These are phyloP conservation scores for Flaveria floridana DNA, from an alignment of 140 eudicot species.

Conservation along the genomic window DNA sequence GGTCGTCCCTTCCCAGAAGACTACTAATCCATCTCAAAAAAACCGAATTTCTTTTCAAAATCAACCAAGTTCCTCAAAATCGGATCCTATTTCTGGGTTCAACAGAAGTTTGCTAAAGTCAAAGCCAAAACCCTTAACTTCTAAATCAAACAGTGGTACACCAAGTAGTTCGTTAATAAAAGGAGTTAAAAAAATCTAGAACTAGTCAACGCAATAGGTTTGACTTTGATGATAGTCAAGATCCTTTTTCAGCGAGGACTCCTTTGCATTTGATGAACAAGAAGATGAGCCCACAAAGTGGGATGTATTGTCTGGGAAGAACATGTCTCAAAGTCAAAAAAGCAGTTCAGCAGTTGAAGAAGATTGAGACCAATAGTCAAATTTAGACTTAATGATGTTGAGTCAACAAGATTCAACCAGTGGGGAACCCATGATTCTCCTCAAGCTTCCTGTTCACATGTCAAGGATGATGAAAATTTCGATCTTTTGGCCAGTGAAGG, in stretches of 20 bases:
- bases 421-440: conserved; percentile 41
- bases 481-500: conserved; percentile 83
- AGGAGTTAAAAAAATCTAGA: conserved; percentile 36
- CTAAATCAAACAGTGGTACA: conserved; percentile 44
- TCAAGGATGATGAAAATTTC: conserved; percentile 49
- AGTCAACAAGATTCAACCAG: conserved; percentile 57
- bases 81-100: conserved; percentile 25
- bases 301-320: conserved; percentile 58
- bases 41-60: conserved; percentile 32
- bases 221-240: conserved; percentile 59
- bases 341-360: conserved; percentile 42
- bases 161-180: conserved; percentile 35
- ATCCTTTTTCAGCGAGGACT: conserved; percentile 79
- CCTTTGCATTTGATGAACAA: conserved; percentile 84
- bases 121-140: conserved; percentile 43
- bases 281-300: conserved; percentile 69
- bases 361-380: conserved; percentile 31
- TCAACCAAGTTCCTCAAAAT: conserved; percentile 33
- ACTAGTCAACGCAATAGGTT: conserved; percentile 28
- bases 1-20: conserved; percentile 38
- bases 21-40: conserved; percentile 32
- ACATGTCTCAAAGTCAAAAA: conserved; percentile 39
- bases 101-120: conserved; percentile 42
- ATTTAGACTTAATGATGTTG: conserved; percentile 29
- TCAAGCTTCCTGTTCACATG: conserved; percentile 58